Base-by-base conservation (phyloP, 129 eudicot genomes). In the Kitagawia praeruptora region DNA sequence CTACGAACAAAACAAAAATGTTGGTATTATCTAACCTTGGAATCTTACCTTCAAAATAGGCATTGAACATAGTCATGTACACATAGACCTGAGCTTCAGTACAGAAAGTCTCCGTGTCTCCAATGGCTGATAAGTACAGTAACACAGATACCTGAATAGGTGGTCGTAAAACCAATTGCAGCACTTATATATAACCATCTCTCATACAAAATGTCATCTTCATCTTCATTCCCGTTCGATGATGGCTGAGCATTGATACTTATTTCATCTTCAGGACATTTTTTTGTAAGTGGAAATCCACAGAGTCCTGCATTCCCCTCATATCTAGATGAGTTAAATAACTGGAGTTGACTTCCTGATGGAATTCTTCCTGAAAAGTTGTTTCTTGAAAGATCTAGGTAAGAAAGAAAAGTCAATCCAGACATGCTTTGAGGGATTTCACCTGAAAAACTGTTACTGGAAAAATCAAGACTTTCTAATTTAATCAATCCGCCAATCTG, bases 381-480 rank as follows among this genome's bases (percentile, higher is more conserved):
- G 64, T 86, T 86, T 80, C 58, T 73, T 8, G 89, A 83, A 44
- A 86, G 13, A 74, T 86, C 77, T 46, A 86, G 41, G 64, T 70
- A 46, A 27, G 42, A 70, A 48, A 86, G 78, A 66, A 46, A 74
- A 51, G 19, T 51, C 19, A 51, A 16, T 3, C 61, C 6, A 15
- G 61, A 51, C 61, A 51, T 14, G 61, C 61, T 19, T 51, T 15
- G 61, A 51, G 61, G 61, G 23, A 51, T 15, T 51, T 14, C 23
- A 51, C 61, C 61, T 51, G 61, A 51, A 51, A 51, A 51, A 0
- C 15, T 51, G 23, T 51, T 51, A 45, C 48, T 34, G 81, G 77
- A 78, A 86, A 89, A 10, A 58, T 70, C 92, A 89, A 74, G 87
- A 88, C 70, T 88, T 86, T 23, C 70, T 25, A 0, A 45, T 61